These are phyloP conservation scores for Setaria viridis DNA, from an alignment of 202 grass and related monocot genomes.

Conservation along the genomic window DNA sequence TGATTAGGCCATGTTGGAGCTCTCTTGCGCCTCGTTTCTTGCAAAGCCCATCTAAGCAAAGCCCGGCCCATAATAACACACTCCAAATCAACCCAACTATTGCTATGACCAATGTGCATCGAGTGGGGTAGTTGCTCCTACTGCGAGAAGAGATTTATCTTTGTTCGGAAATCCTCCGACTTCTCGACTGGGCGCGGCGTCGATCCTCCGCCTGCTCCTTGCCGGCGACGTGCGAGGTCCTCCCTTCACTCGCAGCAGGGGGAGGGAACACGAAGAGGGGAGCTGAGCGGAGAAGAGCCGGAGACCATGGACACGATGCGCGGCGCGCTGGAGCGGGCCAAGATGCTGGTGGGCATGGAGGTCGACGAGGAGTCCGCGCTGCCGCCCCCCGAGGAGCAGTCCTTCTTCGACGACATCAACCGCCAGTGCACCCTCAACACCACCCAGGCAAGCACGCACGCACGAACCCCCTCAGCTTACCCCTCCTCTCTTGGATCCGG, in stretches of 20 bases:
- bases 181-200: neutral
- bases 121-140: neutral
- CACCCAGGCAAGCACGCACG: slow-evolving; percentile 61
- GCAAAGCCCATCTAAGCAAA: too few relatives aligned
- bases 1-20: too few relatives aligned
- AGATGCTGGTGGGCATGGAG: slow-evolving; percentile 98
- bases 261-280: neutral
- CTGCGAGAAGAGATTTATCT: neutral
- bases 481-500: slow-evolving; percentile 21
- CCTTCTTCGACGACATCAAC: slow-evolving; percentile 92
- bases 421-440: slow-evolving; percentile 86
- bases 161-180: neutral
- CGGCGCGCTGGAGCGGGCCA: slow-evolving; percentile 87
- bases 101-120: neutral
- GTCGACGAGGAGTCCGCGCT: slow-evolving; percentile 80
- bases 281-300: neutral
- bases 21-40: too few relatives aligned
- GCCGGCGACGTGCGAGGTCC: neutral
- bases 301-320: slow-evolving; percentile 76
- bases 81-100: neutral
- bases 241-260: neutral
- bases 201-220: neutral
- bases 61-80: neutral
- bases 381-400: slow-evolving; percentile 68
- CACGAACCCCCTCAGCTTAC: neutral